phyloP scores from a whole-genome alignment of 2,329 filamentous ascomycete species.

The Fusarium avenaceum region DNA sequence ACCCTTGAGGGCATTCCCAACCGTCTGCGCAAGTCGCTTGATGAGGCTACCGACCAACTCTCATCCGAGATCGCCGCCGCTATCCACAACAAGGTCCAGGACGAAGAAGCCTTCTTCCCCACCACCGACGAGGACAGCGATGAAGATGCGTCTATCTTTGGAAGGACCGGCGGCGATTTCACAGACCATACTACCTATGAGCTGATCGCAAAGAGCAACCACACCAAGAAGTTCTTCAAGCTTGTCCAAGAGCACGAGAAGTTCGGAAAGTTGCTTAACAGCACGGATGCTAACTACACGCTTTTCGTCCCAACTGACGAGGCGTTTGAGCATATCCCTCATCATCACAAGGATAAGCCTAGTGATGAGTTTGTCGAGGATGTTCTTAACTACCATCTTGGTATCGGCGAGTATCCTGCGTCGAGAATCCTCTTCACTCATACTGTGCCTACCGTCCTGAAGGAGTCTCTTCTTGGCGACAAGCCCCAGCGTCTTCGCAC shows the following conservation, averaged over 20 bases:
- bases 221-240: slow-evolving; percentile 81
- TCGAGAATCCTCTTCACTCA: slow-evolving; percentile 75
- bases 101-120: slow-evolving; percentile 15
- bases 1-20: slow-evolving; percentile 20
- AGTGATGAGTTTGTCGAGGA: slow-evolving; percentile 78
- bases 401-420: slow-evolving; percentile 75
- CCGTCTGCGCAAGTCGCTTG: slow-evolving; percentile 18
- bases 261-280: slow-evolving; percentile 80
- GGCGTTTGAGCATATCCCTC: slow-evolving; percentile 77
- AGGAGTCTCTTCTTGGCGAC: slow-evolving; percentile 70
- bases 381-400: slow-evolving; percentile 81
- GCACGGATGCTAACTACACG: slow-evolving; percentile 80
- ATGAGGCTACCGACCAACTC: slow-evolving; percentile 37
- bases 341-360: slow-evolving; percentile 66
- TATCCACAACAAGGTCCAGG: slow-evolving; percentile 26
- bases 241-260: slow-evolving; percentile 80
- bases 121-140: neutral
- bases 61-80: slow-evolving; percentile 25
- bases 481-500: slow-evolving; percentile 80
- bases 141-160: slow-evolving; percentile 1
- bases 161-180: slow-evolving; percentile 50
- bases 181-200: slow-evolving; percentile 83
- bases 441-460: slow-evolving; percentile 79
- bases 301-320: slow-evolving; percentile 83
- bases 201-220: slow-evolving; percentile 79